A percentile compares a stretch with the other conserved stretches of the same genome.
Evolutionary conservation across 164 flowering plant genomes (phyloP).

Genomic region (Annona cherimola): DNA sequence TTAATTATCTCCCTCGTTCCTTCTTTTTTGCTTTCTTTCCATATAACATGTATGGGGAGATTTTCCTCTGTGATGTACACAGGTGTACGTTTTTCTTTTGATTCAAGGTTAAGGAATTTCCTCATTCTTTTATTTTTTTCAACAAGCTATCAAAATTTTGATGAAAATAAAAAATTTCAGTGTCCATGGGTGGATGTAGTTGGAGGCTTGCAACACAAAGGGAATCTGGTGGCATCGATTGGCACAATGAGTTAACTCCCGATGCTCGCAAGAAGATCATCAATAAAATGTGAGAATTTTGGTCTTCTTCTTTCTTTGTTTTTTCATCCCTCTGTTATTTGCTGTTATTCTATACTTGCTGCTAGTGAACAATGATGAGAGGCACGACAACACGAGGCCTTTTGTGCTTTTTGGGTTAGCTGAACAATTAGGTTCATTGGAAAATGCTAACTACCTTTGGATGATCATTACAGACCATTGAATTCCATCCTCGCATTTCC

Average conservation of each 20-base stretch:
- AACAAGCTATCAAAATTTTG: no score
- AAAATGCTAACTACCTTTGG: background rate
- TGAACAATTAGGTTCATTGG: background rate
- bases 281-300: conserved; percentile 18
- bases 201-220: conserved; percentile 18
- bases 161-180: no score
- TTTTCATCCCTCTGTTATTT: background rate
- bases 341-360: background rate
- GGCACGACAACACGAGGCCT: background rate
- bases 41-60: no score
- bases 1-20: no score
- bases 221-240: conserved; percentile 10
- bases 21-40: no score
- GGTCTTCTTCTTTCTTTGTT: background rate
- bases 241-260: conserved; percentile 9
- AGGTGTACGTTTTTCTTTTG: no score
- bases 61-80: no score
- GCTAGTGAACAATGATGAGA: background rate
- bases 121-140: no score
- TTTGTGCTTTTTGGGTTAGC: background rate
- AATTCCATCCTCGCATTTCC: no score
- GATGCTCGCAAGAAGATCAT: conserved; percentile 21
- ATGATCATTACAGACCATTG: no score
- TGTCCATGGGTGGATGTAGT: background rate
- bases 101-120: no score